These are phyloP conservation scores for Cercospora sp. DNA, from an alignment of 2,329 filamentous ascomycete genomes.

Conservation along the genomic window DNA sequence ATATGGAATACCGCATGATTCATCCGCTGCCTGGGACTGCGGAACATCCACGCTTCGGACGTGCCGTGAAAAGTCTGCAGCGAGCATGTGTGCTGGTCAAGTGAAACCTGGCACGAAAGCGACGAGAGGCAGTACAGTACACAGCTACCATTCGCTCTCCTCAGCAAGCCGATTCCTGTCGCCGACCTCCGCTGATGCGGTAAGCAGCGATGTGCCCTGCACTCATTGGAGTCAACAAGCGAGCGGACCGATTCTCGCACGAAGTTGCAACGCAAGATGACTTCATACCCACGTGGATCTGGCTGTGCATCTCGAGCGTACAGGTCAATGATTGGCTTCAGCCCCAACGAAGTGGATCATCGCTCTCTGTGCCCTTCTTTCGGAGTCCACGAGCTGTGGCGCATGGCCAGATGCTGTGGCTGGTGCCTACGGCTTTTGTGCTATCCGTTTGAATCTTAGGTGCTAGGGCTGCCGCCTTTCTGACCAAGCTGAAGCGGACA, in stretches of 20 bases:
- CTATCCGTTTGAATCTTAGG: not conserved
- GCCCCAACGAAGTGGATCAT: not conserved
- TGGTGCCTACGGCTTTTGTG: not conserved
- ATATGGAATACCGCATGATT: not conserved
- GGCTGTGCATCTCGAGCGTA: not conserved
- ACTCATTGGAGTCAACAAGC: not conserved
- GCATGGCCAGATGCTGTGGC: not conserved
- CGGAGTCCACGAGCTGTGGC: constrained; percentile 6
- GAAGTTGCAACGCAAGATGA: constrained; percentile 2
- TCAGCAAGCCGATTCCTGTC: not conserved
- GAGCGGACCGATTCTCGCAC: constrained; percentile 6
- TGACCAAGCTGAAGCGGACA: not conserved
- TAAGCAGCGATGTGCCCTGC: constrained; percentile 5
- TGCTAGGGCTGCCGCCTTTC: not conserved
- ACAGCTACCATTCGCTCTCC: not conserved
- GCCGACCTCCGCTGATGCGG: constrained; percentile 2
- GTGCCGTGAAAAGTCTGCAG: not conserved
- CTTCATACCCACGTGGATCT: constrained; percentile 6
- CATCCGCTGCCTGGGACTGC: not conserved
- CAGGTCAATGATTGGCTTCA: not conserved
- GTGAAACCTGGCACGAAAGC: not conserved
- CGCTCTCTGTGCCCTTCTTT: not conserved
- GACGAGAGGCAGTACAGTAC: not conserved
- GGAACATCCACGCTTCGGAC: not conserved
- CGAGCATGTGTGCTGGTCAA: not conserved